Conservation (phyloP, 139 green algal species). For the Nannochloris sp. region DNA sequence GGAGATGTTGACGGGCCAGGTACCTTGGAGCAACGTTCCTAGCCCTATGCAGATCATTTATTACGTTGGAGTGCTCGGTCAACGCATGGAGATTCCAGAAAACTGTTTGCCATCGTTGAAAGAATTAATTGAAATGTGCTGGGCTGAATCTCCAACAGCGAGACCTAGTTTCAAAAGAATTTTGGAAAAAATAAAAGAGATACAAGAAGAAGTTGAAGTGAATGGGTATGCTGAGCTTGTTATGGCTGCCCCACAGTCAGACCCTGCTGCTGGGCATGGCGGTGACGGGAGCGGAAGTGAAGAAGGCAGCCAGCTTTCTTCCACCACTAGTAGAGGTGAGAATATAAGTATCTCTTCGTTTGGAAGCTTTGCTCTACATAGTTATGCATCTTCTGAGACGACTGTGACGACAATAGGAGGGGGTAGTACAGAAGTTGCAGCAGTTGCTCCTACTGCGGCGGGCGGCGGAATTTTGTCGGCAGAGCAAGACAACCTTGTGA, state of each 20-base stretch:
- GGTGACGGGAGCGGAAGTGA: not conserved
- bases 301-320: too few species aligned
- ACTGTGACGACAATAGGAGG: too few species aligned
- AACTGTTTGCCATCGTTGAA: constrained; percentile 30
- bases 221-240: not conserved
- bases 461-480: too few species aligned
- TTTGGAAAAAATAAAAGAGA: constrained; percentile 16
- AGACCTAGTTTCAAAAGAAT: constrained; percentile 51
- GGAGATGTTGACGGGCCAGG: constrained; percentile 57
- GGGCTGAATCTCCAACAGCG: constrained; percentile 38
- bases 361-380: too few species aligned
- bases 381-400: too few species aligned
- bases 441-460: too few species aligned
- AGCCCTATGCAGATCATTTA: constrained; percentile 74
- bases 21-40: constrained; percentile 59
- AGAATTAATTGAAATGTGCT: constrained; percentile 57
- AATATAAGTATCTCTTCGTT: too few species aligned
- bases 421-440: too few species aligned
- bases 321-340: too few species aligned
- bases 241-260: too few species aligned
- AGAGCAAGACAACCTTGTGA: too few species aligned
- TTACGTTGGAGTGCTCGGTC: constrained; percentile 38
- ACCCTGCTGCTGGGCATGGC: too few species aligned
- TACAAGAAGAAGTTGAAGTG: constrained; percentile 1
- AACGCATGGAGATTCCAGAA: constrained; percentile 46